Evolutionary conservation across 345 rosid species (phyloP).

Genomic region (Dipteronia sinensis): DNA sequence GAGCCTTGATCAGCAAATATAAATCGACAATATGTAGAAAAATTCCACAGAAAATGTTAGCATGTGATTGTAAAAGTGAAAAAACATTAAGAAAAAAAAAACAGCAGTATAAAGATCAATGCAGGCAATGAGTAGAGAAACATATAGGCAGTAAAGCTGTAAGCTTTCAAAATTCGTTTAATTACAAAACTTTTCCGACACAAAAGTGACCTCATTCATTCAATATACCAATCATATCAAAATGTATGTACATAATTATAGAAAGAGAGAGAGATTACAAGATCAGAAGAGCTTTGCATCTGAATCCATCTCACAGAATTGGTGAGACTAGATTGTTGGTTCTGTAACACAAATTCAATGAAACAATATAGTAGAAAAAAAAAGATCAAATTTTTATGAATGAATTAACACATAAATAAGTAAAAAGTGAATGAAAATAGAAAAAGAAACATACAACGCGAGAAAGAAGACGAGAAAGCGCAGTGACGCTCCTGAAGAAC

Average conservation of each 20-base stretch:
- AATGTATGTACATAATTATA: not conserved
- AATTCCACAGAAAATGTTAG: not conserved
- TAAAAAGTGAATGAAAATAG: not conserved
- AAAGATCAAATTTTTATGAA: not conserved
- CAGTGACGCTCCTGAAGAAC: conserved; percentile 63
- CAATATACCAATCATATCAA: not conserved
- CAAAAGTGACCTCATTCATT: too few relatives aligned
- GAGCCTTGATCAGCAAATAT: not conserved
- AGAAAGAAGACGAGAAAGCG: conserved; percentile 67
- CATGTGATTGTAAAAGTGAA: not conserved
- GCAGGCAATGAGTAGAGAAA: conserved; percentile 3
- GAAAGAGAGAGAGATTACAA: conserved; percentile 43
- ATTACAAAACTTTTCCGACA: not conserved
- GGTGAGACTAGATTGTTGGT: conserved; percentile 59
- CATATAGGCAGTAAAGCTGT: not conserved
- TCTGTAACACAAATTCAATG: conserved; percentile 37
- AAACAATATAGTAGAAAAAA: not conserved
- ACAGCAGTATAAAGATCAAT: not conserved
- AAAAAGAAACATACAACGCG: conserved; percentile 48
- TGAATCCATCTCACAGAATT: conserved; percentile 88
- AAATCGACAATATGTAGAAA: not conserved
- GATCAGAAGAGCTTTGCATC: conserved; percentile 69
- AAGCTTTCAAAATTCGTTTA: not conserved
- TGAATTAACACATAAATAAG: not conserved
- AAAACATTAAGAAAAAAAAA: not conserved